Evolutionary conservation across 768 basidiomycete species (phyloP).

Genomic region (Trametopsis cervina): DNA sequence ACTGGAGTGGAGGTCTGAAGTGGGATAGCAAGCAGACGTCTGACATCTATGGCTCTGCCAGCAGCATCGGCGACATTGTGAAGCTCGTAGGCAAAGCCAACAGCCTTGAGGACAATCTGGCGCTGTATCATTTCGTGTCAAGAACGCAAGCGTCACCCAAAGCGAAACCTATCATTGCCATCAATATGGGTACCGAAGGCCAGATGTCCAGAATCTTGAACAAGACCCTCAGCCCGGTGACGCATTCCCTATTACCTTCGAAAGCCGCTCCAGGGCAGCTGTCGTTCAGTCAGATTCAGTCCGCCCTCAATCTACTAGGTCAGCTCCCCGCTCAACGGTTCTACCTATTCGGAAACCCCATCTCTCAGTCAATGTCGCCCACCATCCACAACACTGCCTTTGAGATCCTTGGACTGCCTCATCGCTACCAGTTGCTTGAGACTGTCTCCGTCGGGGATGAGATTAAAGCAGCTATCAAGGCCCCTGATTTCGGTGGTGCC

Average conservation of each 20-base stretch:
- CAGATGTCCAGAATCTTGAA: conserved; percentile 90
- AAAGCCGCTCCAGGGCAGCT: conserved; percentile 93
- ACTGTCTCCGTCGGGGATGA: conserved; percentile 57
- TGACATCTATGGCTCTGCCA: conserved; percentile 63
- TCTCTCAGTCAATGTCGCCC: conserved; percentile 86
- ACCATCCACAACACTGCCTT: conserved; percentile 91
- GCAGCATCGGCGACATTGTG: conserved; percentile 75
- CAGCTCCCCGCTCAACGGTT: conserved; percentile 66
- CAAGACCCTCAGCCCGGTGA: conserved; percentile 79
- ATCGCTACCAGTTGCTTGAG: conserved; percentile 76
- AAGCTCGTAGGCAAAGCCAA: conserved; percentile 89
- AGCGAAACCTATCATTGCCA: conserved; percentile 82
- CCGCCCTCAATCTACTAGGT: conserved; percentile 75
- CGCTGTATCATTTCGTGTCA: conserved; percentile 64
- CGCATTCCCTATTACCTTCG: conserved; percentile 79
- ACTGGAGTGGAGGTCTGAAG: conserved; percentile 79
- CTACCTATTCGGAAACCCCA: conserved; percentile 87
- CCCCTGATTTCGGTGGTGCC: conserved; percentile 85
- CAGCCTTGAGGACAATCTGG: conserved; percentile 69
- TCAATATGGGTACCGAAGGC: conserved; percentile 89
- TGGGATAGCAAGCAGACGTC: conserved; percentile 69
- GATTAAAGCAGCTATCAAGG: conserved; percentile 53
- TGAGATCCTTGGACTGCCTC: conserved; percentile 72
- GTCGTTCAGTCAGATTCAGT: conserved; percentile 80
- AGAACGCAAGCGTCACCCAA: conserved; percentile 34